These are phyloP conservation scores for Sugiyamaella sp. DNA, from an alignment of 1,139 yeast genomes.

Conservation along the genomic window DNA sequence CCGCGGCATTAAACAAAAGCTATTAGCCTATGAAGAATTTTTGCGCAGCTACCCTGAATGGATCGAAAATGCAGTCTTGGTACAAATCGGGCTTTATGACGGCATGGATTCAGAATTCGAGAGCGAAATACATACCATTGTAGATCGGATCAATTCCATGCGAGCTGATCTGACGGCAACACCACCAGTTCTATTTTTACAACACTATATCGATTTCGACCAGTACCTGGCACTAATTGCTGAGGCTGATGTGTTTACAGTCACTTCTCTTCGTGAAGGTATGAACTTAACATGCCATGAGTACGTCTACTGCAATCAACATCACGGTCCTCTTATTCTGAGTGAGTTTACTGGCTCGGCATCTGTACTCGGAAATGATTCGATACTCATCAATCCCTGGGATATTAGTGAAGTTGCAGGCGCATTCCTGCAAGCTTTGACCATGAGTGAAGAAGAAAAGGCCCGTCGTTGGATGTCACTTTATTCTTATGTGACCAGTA, in stretches of 20 bases:
- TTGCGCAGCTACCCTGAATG: conserved; percentile 70
- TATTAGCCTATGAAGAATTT: conserved; percentile 83
- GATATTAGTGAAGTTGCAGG: conserved; percentile 68
- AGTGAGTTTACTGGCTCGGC: conserved; percentile 98
- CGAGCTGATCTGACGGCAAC: conserved; percentile 64
- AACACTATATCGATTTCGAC: conserved; percentile 84
- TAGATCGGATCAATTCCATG: conserved; percentile 80
- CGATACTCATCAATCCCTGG: conserved; percentile 90
- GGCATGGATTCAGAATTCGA: conserved; percentile 54
- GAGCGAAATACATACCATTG: conserved; percentile 72
- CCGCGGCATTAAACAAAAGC: conserved; percentile 85
- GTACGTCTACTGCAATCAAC: conserved; percentile 76
- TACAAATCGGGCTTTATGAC: conserved; percentile 70
- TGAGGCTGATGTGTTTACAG: conserved; percentile 87
- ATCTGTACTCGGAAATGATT: conserved; percentile 63
- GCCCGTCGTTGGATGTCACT: conserved; percentile 63
- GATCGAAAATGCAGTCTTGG: conserved; percentile 68
- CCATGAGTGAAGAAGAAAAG: conserved; percentile 64
- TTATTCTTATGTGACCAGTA: conserved; percentile 58
- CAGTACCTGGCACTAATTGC: conserved; percentile 84
- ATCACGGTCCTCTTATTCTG: conserved; percentile 78
- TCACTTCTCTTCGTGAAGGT: conserved; percentile 93
- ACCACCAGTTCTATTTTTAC: conserved; percentile 77
- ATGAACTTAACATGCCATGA: conserved; percentile 97
- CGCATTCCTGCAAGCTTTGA: conserved; percentile 62